Percentiles rank a stretch among this genome's conserved stretches.
These are phyloP conservation scores for Puccinia sorghi DNA, from an alignment of 1,284 basidiomycete genomes.

Conservation along the genomic window DNA sequence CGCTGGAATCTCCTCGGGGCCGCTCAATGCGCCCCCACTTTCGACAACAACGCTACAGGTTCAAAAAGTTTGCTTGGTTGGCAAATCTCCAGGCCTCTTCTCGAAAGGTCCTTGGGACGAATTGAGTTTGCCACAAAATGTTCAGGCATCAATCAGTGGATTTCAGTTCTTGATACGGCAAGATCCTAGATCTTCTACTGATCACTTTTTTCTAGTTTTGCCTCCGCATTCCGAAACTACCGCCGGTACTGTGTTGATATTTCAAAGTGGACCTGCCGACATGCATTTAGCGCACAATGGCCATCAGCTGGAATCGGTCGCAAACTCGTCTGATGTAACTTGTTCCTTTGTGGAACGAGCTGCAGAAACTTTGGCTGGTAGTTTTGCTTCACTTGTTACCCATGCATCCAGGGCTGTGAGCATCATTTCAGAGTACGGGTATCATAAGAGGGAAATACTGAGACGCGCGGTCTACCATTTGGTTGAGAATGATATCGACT, in stretches of 20 bases:
- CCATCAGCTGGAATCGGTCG: slow-evolving; percentile 6
- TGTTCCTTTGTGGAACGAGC: slow-evolving; percentile 26
- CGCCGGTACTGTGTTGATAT: background rate
- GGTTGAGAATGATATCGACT: slow-evolving; percentile 12
- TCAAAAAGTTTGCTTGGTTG: slow-evolving; percentile 15
- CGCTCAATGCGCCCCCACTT: slow-evolving; percentile 3
- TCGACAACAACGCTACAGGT: slow-evolving; percentile 12
- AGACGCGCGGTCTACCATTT: slow-evolving; percentile 17
- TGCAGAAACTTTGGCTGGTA: slow-evolving; percentile 30
- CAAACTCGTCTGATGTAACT: background rate
- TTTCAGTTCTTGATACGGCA: slow-evolving; percentile 21
- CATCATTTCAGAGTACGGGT: background rate
- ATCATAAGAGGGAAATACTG: slow-evolving; percentile 9
- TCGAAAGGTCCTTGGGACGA: slow-evolving; percentile 19
- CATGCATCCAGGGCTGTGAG: slow-evolving; percentile 6
- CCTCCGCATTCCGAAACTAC: slow-evolving; percentile 25
- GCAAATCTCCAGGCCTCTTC: slow-evolving; percentile 10
- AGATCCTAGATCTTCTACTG: slow-evolving; percentile 4
- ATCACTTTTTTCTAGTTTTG: background rate
- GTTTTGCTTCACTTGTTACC: slow-evolving; percentile 17
- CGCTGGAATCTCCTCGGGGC: background rate
- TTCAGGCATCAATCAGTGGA: slow-evolving; percentile 5
- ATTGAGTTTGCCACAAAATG: slow-evolving; percentile 21
- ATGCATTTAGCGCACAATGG: slow-evolving; percentile 16
- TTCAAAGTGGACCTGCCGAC: slow-evolving; percentile 16